phyloP scores from a whole-genome alignment of 495 filamentous ascomycete species.

The Tuber magnatum region DNA sequence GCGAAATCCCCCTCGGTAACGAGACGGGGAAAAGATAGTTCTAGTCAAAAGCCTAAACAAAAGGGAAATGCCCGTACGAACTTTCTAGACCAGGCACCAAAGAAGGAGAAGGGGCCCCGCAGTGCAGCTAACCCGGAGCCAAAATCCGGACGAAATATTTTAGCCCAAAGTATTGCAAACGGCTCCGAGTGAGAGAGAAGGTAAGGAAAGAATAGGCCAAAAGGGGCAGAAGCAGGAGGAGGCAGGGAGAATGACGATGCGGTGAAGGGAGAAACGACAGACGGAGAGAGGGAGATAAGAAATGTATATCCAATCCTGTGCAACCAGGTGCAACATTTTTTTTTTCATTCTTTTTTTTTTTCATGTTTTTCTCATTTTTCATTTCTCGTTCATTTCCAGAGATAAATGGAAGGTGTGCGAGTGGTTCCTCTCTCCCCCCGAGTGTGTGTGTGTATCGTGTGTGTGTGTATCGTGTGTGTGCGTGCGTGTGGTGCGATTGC shows the following conservation, averaged over 20 bases:
- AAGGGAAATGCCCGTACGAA: not conserved
- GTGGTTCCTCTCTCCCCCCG: not conserved
- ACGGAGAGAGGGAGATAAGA: not conserved
- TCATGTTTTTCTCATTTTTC: too few relatives aligned
- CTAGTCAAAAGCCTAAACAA: not conserved
- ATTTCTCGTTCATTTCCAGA: not conserved
- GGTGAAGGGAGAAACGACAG: not conserved
- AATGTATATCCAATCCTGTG: not conserved
- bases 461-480: not conserved
- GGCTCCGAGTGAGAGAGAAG: not conserved
- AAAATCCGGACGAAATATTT: not conserved
- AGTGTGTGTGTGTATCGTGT: not conserved
- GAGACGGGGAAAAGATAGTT: not conserved
- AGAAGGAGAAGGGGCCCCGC: not conserved
- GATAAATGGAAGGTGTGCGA: not conserved
- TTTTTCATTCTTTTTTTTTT: too few relatives aligned
- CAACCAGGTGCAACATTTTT: not conserved
- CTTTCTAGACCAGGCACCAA: not conserved
- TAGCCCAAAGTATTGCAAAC: not conserved
- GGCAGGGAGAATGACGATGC: not conserved
- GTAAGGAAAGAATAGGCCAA: not conserved
- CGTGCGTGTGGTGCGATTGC: constrained; percentile 1
- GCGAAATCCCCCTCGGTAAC: not conserved
- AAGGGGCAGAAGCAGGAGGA: not conserved
- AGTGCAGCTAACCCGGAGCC: not conserved